Percentiles rank a stretch among this genome's conserved stretches.
Evolutionary conservation across 495 filamentous ascomycete species (phyloP).

Genomic region (Talaromyces liani): DNA sequence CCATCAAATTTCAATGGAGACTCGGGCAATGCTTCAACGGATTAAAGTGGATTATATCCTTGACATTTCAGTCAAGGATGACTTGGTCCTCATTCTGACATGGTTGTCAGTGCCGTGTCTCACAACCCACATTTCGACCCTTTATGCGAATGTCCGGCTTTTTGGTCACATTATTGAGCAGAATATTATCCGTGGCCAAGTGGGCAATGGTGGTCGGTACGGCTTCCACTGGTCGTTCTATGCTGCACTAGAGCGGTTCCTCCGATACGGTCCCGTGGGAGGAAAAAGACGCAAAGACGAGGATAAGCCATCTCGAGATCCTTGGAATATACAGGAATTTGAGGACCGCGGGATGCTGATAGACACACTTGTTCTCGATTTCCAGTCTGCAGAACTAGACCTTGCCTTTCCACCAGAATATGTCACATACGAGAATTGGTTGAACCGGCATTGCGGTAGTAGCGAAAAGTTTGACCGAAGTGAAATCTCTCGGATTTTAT

Average conservation of each 20-base stretch:
- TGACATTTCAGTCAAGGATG: conserved; percentile 12
- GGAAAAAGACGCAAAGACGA: conserved; percentile 6
- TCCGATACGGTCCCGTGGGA: conserved; percentile 15
- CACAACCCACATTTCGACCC: conserved; percentile 9
- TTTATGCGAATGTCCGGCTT: conserved; percentile 10
- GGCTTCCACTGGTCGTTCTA: conserved; percentile 17
- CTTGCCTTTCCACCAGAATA: conserved; percentile 1
- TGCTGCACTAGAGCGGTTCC: conserved; percentile 14
- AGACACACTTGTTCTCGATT: conserved; percentile 6
- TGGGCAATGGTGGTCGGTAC: conserved; percentile 8
- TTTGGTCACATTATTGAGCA: conserved; percentile 12
- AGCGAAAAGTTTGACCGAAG: neutral
- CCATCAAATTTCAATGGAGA: conserved; percentile 1
- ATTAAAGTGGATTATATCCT: conserved; percentile 7
- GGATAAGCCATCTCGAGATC: neutral
- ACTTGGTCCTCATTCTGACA: conserved; percentile 11
- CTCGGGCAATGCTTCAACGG: neutral
- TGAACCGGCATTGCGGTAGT: neutral
- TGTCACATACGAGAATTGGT: neutral
- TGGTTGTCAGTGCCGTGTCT: conserved; percentile 15
- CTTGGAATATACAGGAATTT: neutral
- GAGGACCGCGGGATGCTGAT: conserved; percentile 1
- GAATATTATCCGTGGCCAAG: neutral
- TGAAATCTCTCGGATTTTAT: neutral
- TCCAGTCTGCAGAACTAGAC: conserved; percentile 6